These are phyloP conservation scores for Irpex sp. DNA, from an alignment of 1,284 basidiomycete genomes.

Conservation along the genomic window DNA sequence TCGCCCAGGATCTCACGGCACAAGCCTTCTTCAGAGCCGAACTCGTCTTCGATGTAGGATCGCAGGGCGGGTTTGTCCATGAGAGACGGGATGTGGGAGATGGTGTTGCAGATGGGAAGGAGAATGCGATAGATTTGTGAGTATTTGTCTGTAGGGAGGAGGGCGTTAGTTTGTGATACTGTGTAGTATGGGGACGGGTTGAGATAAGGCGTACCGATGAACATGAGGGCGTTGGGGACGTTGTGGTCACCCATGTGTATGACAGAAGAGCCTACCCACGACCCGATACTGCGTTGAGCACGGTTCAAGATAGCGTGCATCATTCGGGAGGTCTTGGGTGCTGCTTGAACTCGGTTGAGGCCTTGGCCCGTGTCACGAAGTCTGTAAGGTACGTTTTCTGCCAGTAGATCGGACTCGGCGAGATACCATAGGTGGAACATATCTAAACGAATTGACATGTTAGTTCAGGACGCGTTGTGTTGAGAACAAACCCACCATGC, in stretches of 20 bases:
- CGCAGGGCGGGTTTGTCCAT: conserved; percentile 58
- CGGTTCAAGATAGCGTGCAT: conserved; percentile 79
- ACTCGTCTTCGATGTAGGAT: conserved; percentile 76
- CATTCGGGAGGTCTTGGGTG: conserved; percentile 78
- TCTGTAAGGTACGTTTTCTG: conserved; percentile 65
- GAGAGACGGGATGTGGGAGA: conserved; percentile 63
- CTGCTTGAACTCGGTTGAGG: conserved; percentile 74
- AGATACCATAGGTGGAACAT: conserved; percentile 82
- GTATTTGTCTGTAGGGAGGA: conserved; percentile 65
- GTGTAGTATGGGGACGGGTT: too few relatives aligned
- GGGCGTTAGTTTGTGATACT: too few relatives aligned
- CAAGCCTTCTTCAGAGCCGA: conserved; percentile 64
- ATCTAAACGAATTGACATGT: conserved; percentile 35
- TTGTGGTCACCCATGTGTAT: conserved; percentile 74
- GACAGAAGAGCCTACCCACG: conserved; percentile 63
- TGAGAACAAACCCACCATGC: conserved; percentile 47
- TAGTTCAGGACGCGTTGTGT: not conserved
- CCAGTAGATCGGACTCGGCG: conserved; percentile 72
- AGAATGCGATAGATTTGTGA: conserved; percentile 84
- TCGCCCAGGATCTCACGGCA: conserved; percentile 67
- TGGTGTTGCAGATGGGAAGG: conserved; percentile 73
- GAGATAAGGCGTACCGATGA: too few relatives aligned
- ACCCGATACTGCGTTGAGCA: conserved; percentile 71
- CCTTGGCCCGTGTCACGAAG: conserved; percentile 80
- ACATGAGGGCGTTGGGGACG: conserved; percentile 80